A percentile compares a stretch with the other conserved stretches of the same genome.
phyloP scores from a whole-genome alignment of 768 basidiomycete species.

The Fistulinella prunicolor region DNA sequence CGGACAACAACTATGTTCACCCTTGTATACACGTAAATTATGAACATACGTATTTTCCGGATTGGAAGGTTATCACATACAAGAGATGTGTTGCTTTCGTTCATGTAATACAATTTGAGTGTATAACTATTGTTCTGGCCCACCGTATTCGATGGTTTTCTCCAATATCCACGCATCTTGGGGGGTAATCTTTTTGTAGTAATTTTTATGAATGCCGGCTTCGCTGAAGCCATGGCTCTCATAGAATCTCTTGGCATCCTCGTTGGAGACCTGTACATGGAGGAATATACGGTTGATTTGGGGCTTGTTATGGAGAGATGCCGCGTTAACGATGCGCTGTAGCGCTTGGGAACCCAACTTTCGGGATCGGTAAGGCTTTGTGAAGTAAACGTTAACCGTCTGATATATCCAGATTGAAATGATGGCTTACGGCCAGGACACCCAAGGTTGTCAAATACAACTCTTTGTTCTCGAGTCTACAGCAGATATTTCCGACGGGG shows the following conservation, averaged over 20 bases:
- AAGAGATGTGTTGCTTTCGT: slow-evolving; percentile 4
- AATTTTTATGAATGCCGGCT: slow-evolving; percentile 60
- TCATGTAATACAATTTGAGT: slow-evolving; percentile 26
- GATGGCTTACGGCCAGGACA: slow-evolving; percentile 68
- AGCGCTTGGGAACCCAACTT: slow-evolving; percentile 72
- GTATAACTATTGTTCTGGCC: slow-evolving; percentile 23
- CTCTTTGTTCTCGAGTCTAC: slow-evolving; percentile 68
- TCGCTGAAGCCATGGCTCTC: slow-evolving; percentile 79
- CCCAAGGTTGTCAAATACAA: slow-evolving; percentile 91
- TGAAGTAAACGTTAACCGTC: slow-evolving; percentile 14
- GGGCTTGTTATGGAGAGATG: slow-evolving; percentile 53
- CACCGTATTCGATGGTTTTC: slow-evolving; percentile 40
- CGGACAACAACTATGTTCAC: slow-evolving; percentile 18
- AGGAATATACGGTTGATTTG: slow-evolving; percentile 72
- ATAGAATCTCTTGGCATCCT: slow-evolving; percentile 76
- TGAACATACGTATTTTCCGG: slow-evolving; percentile 21
- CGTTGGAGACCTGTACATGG: slow-evolving; percentile 85
- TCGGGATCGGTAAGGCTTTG: slow-evolving; percentile 81
- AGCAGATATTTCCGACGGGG: slow-evolving; percentile 86
- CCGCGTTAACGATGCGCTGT: slow-evolving; percentile 62
- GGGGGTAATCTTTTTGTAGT: slow-evolving; percentile 88
- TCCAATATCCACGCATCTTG: slow-evolving; percentile 88
- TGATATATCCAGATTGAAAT: slow-evolving; percentile 9
- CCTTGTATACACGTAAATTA: slow-evolving; percentile 31
- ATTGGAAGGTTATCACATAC: slow-evolving; percentile 16